phyloP scores from a whole-genome alignment of 108 stramenopile genomes.

The Pseudonitzschia pungens region DNA sequence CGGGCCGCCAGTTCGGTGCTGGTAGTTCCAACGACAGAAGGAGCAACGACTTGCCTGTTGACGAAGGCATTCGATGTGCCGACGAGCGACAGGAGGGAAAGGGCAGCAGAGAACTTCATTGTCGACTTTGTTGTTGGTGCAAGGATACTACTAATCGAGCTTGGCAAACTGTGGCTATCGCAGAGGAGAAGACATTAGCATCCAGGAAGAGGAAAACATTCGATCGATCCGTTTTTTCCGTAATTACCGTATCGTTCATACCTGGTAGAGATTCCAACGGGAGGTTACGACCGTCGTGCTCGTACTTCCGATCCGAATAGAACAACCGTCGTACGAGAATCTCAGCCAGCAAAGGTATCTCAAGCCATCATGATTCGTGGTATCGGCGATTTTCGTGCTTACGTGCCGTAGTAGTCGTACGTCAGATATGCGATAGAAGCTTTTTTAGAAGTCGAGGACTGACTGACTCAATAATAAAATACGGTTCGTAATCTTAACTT shows the following conservation, averaged over 20 bases:
- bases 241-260: no score
- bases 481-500: no score
- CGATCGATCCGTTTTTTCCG: no score
- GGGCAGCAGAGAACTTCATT: constrained; percentile 9
- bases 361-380: not conserved
- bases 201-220: no score
- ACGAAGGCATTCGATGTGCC: constrained; percentile 11
- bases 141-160: not conserved
- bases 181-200: no score
- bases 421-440: not conserved
- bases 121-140: not conserved
- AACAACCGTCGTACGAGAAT: not conserved
- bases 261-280: not conserved
- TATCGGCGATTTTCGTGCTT: constrained; percentile 10
- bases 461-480: no score
- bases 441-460: no score
- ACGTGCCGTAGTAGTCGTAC: constrained; percentile 3
- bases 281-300: no score
- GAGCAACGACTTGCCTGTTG: not conserved
- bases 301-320: not conserved
- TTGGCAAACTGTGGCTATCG: not conserved
- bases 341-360: no score
- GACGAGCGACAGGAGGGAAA: constrained; percentile 1
- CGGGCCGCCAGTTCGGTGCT: constrained; percentile 25
- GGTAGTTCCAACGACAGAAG: not conserved